Evolutionary conservation across 371 early-diverging fungal genomes (phyloP), one percentile per base, ranked within the genome.

Genomic region (Zychaea mexicana): DNA sequence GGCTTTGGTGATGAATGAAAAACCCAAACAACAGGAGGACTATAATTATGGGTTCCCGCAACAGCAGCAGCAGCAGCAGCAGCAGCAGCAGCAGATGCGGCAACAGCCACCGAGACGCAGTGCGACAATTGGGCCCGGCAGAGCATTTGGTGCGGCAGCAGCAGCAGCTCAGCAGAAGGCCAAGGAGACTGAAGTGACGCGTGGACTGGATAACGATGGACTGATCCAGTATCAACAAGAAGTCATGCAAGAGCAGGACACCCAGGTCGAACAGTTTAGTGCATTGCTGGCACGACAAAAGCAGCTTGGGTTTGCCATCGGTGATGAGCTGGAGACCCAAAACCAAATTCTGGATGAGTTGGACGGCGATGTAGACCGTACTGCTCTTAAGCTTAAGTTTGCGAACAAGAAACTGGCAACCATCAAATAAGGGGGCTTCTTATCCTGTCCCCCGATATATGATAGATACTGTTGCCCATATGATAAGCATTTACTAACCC

Each of bases 281-380:
- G 70, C 84, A 9, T 79, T 95, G 10, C 64, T 97, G 33, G 78
- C 82, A 49, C 83, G 94, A 28, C 97, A 96, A 73, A 86, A 88
- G 60, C 86, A 93, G 57, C 83, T 96, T 70, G 96, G 96, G 2
- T 26, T 82, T 39, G 89, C 92, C 22, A 96, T 97, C 53, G 89
- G 91, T 22, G 72, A 92, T 22, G 96, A 96, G 68, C 79, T 97
- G 28, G 96, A 95, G 56, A 68, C 83, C 64, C 96, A 96, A 64
- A 95, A 92, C 70, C 88, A 90, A 59, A 32, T 95, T 53, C 65
- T 97, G 65, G 87, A 88, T n/a, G 94, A 95, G 36, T 66, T 97
- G n/a, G 92, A 92, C 67, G 77, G 80, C 42, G 84, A 85, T 64
- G 85, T 94, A 10, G 90, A 88, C 36, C 75, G 87, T 22, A 92